Evolutionary conservation across 495 filamentous ascomycete genomes (phyloP).

Genomic region (Aspergillus indologenus): DNA sequence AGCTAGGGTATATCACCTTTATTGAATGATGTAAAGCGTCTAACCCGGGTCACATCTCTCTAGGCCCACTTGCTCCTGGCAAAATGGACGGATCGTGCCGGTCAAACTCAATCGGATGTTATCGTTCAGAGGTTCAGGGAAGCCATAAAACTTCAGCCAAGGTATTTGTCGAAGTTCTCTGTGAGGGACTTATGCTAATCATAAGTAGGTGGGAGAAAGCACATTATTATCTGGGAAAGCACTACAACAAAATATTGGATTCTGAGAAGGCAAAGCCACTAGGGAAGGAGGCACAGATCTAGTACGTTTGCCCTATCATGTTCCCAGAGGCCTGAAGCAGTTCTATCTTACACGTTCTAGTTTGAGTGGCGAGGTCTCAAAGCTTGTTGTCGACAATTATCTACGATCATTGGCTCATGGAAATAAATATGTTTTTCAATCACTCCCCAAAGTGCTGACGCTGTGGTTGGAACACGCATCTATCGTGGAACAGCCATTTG

Average conservation of each 20-base stretch:
- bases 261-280: constrained; percentile 75
- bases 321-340: neutral
- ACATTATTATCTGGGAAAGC: constrained; percentile 92
- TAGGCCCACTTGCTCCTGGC: constrained; percentile 79
- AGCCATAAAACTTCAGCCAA: constrained; percentile 53
- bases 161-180: constrained; percentile 18
- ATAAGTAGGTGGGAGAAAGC: constrained; percentile 81
- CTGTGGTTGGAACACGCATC: constrained; percentile 91
- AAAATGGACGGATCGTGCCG: constrained; percentile 94
- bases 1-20: constrained; percentile 35
- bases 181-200: constrained; percentile 12
- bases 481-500: constrained; percentile 63
- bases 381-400: constrained; percentile 90
- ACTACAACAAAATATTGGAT: constrained; percentile 95
- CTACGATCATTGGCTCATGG: constrained; percentile 80
- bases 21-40: neutral
- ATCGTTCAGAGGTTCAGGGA: constrained; percentile 76
- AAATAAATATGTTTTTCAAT: constrained; percentile 93
- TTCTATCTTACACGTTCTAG: constrained; percentile 21
- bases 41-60: neutral
- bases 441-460: constrained; percentile 82
- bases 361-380: constrained; percentile 74
- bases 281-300: constrained; percentile 57
- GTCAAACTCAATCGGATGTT: constrained; percentile 77
- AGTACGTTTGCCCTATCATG: constrained; percentile 29